These are phyloP conservation scores for Penicillium salamii DNA, from an alignment of 495 filamentous ascomycete species.

Conservation along the genomic window DNA sequence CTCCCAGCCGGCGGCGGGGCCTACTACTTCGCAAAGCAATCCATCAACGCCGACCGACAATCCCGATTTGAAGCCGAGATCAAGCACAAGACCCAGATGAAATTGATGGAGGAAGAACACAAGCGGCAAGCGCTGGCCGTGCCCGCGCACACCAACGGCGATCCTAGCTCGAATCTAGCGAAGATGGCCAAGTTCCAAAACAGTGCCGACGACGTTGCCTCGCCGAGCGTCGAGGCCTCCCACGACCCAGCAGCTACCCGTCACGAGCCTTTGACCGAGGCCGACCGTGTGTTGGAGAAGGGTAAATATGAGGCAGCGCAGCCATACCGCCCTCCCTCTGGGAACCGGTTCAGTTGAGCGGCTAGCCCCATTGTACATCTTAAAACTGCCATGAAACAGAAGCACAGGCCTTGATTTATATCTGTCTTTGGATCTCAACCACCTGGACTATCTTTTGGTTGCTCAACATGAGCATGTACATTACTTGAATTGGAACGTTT, in stretches of 20 bases:
- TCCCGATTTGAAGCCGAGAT: constrained; percentile 65
- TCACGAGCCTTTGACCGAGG: constrained; percentile 74
- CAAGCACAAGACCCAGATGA: constrained; percentile 59
- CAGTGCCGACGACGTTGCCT: constrained; percentile 56
- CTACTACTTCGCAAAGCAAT: constrained; percentile 94
- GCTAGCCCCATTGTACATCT: constrained; percentile 15
- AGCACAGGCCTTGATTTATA: background rate
- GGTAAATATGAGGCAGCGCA: constrained; percentile 83
- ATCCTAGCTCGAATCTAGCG: constrained; percentile 33
- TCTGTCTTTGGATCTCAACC: background rate
- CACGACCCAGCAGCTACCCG: constrained; percentile 83
- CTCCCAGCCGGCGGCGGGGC: constrained; percentile 76
- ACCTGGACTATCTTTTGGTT: background rate
- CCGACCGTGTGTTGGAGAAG: constrained; percentile 68
- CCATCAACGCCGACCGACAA: constrained; percentile 84
- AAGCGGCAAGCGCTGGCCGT: constrained; percentile 25
- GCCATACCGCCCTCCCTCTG: constrained; percentile 71
- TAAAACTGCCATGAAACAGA: background rate
- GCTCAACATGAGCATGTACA: background rate
- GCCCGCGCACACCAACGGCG: constrained; percentile 19
- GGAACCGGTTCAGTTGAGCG: constrained; percentile 74
- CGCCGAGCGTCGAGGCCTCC: constrained; percentile 75
- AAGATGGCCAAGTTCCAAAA: constrained; percentile 36
- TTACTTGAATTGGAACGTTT: background rate
- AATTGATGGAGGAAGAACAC: constrained; percentile 56